phyloP scores from a whole-genome alignment of 2,329 filamentous ascomycete genomes.

The Dactylellina sp. region DNA sequence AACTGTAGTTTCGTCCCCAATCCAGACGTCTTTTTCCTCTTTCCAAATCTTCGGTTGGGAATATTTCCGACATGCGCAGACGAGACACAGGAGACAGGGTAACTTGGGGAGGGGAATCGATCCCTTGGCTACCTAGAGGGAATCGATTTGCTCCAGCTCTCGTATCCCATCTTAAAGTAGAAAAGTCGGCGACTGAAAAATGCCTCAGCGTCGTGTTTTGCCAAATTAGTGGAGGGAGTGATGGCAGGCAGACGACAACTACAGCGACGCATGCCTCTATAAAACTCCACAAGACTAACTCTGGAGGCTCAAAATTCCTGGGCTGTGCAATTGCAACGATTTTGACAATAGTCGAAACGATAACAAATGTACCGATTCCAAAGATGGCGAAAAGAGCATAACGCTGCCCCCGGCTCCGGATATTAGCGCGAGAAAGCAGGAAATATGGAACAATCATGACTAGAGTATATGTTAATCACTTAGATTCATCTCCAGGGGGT shows the following conservation, averaged over 20 bases:
- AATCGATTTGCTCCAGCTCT: background rate
- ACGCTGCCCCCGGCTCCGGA: conserved; percentile 28
- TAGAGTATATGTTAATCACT: background rate
- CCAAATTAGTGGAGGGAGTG: conserved; percentile 46
- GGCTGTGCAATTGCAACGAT: conserved; percentile 41
- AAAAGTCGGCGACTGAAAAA: conserved; percentile 6
- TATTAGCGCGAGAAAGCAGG: conserved; percentile 24
- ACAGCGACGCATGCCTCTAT: conserved; percentile 49
- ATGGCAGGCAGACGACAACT: conserved; percentile 44
- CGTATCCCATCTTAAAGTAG: conserved; percentile 9
- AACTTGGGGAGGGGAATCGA: background rate
- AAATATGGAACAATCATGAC: conserved; percentile 54
- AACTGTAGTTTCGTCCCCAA: conserved; percentile 7
- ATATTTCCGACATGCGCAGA: background rate
- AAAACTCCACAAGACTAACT: conserved; percentile 47
- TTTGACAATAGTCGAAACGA: conserved; percentile 41
- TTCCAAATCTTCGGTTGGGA: background rate
- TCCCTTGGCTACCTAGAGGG: background rate
- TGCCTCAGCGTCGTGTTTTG: conserved; percentile 27
- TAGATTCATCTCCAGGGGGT: background rate
- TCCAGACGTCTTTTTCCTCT: background rate
- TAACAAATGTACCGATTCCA: conserved; percentile 36
- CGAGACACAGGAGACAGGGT: background rate
- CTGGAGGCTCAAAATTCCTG: conserved; percentile 39
- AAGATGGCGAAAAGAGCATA: conserved; percentile 37